Conservation (phyloP, 2,329 filamentous ascomycete species). For the Paecilomyces formosus region DNA sequence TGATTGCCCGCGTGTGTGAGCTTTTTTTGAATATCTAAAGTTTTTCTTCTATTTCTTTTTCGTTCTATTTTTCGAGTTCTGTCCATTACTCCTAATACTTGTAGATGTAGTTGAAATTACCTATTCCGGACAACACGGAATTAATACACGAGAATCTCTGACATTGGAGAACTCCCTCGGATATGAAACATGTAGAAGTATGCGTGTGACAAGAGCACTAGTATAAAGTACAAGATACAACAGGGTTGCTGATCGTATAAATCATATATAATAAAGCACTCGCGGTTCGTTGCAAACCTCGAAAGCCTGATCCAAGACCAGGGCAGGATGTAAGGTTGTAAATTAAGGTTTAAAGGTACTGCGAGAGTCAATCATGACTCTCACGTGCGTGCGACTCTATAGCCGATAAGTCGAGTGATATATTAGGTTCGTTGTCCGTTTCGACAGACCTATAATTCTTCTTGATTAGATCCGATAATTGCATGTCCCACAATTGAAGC, state of each 20-base stretch:
- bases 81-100: not conserved
- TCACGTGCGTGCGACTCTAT: not conserved
- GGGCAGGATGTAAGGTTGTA: not conserved
- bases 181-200: not conserved
- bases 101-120: not conserved
- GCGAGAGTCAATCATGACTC: not conserved
- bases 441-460: conserved; percentile 11
- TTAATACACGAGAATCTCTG: not conserved
- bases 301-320: not conserved
- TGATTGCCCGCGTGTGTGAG: no score
- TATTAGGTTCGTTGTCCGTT: not conserved
- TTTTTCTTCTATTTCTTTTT: no score
- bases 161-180: not conserved
- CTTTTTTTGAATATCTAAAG: no score
- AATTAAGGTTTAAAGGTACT: not conserved
- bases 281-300: not conserved
- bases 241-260: not conserved
- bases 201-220: not conserved
- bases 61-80: no score
- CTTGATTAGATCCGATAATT: conserved; percentile 10
- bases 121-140: not conserved
- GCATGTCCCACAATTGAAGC: conserved; percentile 11
- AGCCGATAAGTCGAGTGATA: conserved; percentile 10
- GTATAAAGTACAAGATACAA: not conserved
- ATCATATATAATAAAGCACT: not conserved